Evolutionary conservation across 2,329 filamentous ascomycete species (phyloP).

Genomic region (Colletotrichum eremochloae): DNA sequence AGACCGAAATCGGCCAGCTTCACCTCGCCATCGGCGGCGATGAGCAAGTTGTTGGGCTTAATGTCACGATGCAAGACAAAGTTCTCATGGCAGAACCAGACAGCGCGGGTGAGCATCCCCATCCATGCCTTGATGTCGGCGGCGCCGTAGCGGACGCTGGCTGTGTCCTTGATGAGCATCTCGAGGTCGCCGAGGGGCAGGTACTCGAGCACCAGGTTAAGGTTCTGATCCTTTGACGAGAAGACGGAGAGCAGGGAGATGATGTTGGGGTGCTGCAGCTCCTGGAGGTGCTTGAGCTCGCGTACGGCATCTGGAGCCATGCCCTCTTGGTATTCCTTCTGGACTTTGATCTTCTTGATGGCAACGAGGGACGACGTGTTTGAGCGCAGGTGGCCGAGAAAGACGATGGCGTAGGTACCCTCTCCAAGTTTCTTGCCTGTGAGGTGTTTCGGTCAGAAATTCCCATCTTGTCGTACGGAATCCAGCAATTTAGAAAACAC

Average conservation of each 20-base stretch:
- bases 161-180: conserved; percentile 89
- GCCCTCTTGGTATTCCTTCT: conserved; percentile 88
- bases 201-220: conserved; percentile 95
- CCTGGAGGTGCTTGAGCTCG: conserved; percentile 95
- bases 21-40: conserved; percentile 91
- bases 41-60: conserved; percentile 98
- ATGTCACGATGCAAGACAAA: conserved; percentile 96
- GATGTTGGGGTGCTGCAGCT: conserved; percentile 95
- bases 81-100: conserved; percentile 98
- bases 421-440: conserved; percentile 91
- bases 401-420: conserved; percentile 97
- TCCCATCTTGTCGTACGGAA: neutral
- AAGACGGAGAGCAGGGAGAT: conserved; percentile 94
- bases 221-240: conserved; percentile 94
- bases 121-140: conserved; percentile 99
- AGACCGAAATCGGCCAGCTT: conserved; percentile 99
- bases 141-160: conserved; percentile 82
- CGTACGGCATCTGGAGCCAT: conserved; percentile 95
- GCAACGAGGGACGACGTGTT: conserved; percentile 84
- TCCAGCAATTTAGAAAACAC: neutral
- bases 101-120: conserved; percentile 92
- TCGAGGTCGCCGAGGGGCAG: conserved; percentile 94
- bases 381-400: conserved; percentile 82
- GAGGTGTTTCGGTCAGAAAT: neutral
- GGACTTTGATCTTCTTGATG: conserved; percentile 93